Conservation (phyloP, 2,329 filamentous ascomycete species). For the Saccharata proteae region DNA sequence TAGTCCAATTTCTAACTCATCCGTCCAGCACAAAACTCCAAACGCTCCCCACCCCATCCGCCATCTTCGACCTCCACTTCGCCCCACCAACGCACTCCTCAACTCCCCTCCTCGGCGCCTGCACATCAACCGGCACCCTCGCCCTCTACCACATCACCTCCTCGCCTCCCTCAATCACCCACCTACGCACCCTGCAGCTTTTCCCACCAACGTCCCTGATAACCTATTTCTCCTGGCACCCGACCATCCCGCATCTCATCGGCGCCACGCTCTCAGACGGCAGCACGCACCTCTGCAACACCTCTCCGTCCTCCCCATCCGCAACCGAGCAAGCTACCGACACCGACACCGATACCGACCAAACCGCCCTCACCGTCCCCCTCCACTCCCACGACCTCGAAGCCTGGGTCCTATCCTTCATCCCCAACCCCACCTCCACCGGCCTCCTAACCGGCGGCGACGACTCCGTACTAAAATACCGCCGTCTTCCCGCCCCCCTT, state of each 20-base stretch:
- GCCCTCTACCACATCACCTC: slow-evolving; percentile 41
- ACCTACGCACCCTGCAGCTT: slow-evolving; percentile 33
- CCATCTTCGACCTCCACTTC: slow-evolving; percentile 79
- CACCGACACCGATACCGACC: background rate
- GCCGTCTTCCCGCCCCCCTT: slow-evolving; percentile 18
- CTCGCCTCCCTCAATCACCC: slow-evolving; percentile 15
- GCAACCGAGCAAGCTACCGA: background rate
- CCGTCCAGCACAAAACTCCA: slow-evolving; percentile 42
- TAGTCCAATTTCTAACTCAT: slow-evolving; percentile 2
- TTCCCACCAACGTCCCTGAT: slow-evolving; percentile 51
- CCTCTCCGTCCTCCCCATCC: slow-evolving; percentile 1
- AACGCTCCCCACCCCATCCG: slow-evolving; percentile 52
- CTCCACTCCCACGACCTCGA: slow-evolving; percentile 44
- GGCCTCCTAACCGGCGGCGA: slow-evolving; percentile 62
- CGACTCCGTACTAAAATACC: slow-evolving; percentile 50
- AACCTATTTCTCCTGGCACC: slow-evolving; percentile 64
- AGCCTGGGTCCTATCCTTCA: slow-evolving; percentile 62
- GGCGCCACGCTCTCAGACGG: slow-evolving; percentile 63
- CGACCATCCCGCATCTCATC: slow-evolving; percentile 41
- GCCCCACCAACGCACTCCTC: slow-evolving; percentile 34
- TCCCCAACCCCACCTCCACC: slow-evolving; percentile 24
- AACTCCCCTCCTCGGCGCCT: slow-evolving; percentile 52
- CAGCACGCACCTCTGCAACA: slow-evolving; percentile 33
- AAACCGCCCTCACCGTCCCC: slow-evolving; percentile 21
- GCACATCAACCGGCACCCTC: slow-evolving; percentile 64